These are phyloP conservation scores for Dryadomyces sulphureus DNA, from an alignment of 2,329 filamentous ascomycete species.

Conservation along the genomic window DNA sequence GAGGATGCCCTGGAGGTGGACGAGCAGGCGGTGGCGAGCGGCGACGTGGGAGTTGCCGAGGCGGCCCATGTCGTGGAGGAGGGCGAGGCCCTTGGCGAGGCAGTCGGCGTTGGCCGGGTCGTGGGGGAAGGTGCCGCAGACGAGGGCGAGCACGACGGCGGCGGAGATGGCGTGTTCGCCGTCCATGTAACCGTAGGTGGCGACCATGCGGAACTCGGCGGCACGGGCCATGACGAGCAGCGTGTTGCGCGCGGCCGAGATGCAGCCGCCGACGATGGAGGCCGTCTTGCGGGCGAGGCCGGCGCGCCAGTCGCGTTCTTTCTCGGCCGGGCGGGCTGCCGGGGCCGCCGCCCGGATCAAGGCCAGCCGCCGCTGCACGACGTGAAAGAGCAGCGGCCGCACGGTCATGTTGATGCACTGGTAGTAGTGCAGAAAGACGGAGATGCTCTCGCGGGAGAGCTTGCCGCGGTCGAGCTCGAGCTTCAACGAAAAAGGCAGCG, in stretches of 20 bases:
- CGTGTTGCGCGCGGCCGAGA: slow-evolving; percentile 32
- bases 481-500: slow-evolving; percentile 30
- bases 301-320: slow-evolving; percentile 27
- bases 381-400: slow-evolving; percentile 35
- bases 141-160: slow-evolving; percentile 37
- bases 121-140: slow-evolving; percentile 34
- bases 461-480: slow-evolving; percentile 30
- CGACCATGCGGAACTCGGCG: slow-evolving; percentile 32
- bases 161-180: slow-evolving; percentile 40
- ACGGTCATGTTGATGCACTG: slow-evolving; percentile 44
- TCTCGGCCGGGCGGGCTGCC: slow-evolving; percentile 10
- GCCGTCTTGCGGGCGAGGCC: slow-evolving; percentile 32
- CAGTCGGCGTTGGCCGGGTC: slow-evolving; percentile 25
- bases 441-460: slow-evolving; percentile 17
- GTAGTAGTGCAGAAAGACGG: slow-evolving; percentile 38
- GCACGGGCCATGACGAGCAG: slow-evolving; percentile 33
- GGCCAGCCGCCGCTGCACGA: slow-evolving; percentile 32
- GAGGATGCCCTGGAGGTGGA: slow-evolving; percentile 7
- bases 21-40: slow-evolving; percentile 19
- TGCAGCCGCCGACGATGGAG: slow-evolving; percentile 35
- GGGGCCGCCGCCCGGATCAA: slow-evolving; percentile 12
- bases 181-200: slow-evolving; percentile 43
- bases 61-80: slow-evolving; percentile 35
- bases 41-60: slow-evolving; percentile 35
- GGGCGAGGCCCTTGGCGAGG: slow-evolving; percentile 26